Conservation (phyloP, 192 early-diverging fungal species). For the Coemansia sp. region DNA sequence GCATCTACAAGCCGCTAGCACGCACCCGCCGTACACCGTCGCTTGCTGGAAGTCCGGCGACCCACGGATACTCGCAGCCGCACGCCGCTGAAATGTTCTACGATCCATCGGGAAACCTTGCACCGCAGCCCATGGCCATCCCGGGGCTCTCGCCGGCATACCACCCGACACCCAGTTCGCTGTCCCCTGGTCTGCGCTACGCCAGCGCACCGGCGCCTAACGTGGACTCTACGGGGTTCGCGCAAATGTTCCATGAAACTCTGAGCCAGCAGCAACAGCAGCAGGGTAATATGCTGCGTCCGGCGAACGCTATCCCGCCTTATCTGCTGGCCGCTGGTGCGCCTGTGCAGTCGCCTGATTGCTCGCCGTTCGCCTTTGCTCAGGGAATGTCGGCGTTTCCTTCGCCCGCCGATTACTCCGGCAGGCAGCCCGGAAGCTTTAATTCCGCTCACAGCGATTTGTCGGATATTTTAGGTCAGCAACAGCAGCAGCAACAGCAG, state of each 20-base stretch:
- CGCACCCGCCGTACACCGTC: slow-evolving; percentile 28
- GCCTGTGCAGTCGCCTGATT: too few species aligned
- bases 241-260: not conserved
- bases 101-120: too few species aligned
- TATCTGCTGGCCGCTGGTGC: slow-evolving; percentile 7
- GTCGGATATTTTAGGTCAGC: slow-evolving; percentile 3
- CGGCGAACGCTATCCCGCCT: slow-evolving; percentile 35
- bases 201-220: slow-evolving; percentile 8
- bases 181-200: not conserved
- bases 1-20: slow-evolving; percentile 46
- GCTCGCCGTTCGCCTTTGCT: not conserved
- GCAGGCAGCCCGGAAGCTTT: slow-evolving; percentile 9
- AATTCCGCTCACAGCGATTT: slow-evolving; percentile 21
- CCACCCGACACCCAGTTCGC: not conserved
- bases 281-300: not conserved
- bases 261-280: not conserved
- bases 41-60: not conserved
- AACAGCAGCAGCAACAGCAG: not conserved
- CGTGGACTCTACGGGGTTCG: not conserved
- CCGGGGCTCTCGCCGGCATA: not conserved
- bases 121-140: slow-evolving; percentile 17
- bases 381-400: not conserved
- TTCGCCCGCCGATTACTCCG: too few species aligned
- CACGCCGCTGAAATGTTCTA: not conserved
- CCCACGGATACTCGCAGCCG: not conserved